Percentiles rank a stretch among this genome's conserved stretches.
Conservation (phyloP, 305 asterid species). For the Solanum hybrid region DNA sequence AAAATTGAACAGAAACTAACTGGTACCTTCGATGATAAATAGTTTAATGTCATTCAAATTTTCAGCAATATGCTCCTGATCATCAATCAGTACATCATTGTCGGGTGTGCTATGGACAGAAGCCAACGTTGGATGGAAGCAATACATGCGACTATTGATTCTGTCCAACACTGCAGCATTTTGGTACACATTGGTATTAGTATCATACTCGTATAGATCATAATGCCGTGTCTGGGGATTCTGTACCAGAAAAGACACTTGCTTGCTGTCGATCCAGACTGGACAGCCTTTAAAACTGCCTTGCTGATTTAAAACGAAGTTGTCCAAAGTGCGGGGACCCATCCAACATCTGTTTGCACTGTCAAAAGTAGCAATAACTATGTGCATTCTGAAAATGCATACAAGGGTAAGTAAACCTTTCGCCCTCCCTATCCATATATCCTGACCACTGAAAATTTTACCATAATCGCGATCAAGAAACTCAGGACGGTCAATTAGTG, state of each 20-base stretch:
- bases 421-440: background rate
- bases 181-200: background rate
- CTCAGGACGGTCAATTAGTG: background rate
- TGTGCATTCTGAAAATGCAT: background rate
- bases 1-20: background rate
- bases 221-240: background rate
- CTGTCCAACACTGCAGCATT: background rate
- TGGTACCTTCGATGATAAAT: background rate
- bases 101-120: background rate
- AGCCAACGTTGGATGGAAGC: background rate
- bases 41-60: background rate
- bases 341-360: background rate
- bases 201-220: background rate
- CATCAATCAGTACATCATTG: no score
- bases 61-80: background rate
- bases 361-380: background rate
- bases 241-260: background rate
- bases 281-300: background rate
- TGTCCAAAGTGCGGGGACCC: background rate
- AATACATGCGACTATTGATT: background rate
- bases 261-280: background rate
- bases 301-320: background rate
- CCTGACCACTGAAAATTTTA: background rate
- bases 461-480: background rate
- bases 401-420: background rate